These are phyloP conservation scores for Herpetospermum pedunculosum DNA, from an alignment of 306 rosid genomes.

Conservation along the genomic window DNA sequence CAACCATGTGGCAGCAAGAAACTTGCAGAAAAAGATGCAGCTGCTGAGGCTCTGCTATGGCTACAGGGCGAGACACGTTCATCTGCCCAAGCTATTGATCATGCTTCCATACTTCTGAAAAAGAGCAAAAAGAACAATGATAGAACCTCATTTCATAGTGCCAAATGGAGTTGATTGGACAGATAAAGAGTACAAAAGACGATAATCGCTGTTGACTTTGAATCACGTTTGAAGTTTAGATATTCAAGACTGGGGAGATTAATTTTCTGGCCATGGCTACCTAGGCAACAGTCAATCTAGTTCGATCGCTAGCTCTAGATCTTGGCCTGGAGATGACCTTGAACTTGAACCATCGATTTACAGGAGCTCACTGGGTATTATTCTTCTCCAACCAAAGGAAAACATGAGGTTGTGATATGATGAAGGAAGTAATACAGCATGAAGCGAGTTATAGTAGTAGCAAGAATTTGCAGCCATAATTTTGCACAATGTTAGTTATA, in stretches of 20 bases:
- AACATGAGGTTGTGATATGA: neutral
- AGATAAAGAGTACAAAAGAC: neutral
- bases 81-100: constrained; percentile 30
- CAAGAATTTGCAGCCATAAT: neutral
- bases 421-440: neutral
- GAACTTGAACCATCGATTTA: neutral
- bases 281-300: neutral
- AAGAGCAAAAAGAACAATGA: constrained; percentile 38
- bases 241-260: neutral
- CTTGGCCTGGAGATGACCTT: neutral
- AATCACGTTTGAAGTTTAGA: neutral
- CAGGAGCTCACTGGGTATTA: neutral
- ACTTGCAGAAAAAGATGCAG: constrained; percentile 78
- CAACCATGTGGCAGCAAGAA: constrained; percentile 57
- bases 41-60: constrained; percentile 80
- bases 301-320: neutral
- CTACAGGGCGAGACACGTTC: constrained; percentile 58
- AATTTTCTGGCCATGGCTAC: neutral
- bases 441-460: neutral
- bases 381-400: neutral
- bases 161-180: constrained; percentile 45
- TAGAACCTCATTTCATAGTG: constrained; percentile 25
- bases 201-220: neutral
- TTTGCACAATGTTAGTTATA: neutral
- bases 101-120: constrained; percentile 50